Conservation (phyloP, 768 basidiomycete species). For the Xerocomus spinulosus region DNA sequence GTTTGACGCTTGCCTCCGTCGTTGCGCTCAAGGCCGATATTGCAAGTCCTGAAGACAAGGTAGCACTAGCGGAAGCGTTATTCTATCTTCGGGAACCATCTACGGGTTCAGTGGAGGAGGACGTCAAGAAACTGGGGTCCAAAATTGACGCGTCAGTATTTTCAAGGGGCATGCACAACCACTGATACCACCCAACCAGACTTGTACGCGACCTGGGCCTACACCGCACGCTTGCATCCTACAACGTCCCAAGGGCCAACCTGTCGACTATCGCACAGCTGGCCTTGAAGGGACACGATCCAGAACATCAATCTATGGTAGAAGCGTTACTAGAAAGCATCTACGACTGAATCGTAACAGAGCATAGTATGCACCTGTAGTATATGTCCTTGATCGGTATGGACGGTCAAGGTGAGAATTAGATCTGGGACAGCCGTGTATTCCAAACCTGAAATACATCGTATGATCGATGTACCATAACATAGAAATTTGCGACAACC, state of each 20-base stretch:
- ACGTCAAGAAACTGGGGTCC: conserved; percentile 48
- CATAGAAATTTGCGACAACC: neutral
- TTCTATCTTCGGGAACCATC: conserved; percentile 56
- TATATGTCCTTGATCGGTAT: too few relatives aligned
- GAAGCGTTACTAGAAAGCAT: conserved; percentile 48
- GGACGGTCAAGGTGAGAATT: too few relatives aligned
- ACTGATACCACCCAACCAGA: conserved; percentile 33
- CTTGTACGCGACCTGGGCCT: conserved; percentile 59
- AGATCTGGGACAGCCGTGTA: neutral
- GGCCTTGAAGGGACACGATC: conserved; percentile 26
- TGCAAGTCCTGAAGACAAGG: conserved; percentile 59
- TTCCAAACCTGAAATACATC: too few relatives aligned
- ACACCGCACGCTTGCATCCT: conserved; percentile 51
- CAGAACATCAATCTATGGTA: conserved; percentile 35
- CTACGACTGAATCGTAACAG: conserved; percentile 27
- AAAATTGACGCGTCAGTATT: conserved; percentile 47
- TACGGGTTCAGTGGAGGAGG: conserved; percentile 64
- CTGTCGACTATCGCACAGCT: conserved; percentile 45
- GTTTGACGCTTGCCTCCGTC: conserved; percentile 65
- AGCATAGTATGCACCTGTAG: too few relatives aligned
- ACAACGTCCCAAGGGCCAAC: conserved; percentile 59
- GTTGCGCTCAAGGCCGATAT: conserved; percentile 55
- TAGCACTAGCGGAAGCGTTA: conserved; percentile 50
- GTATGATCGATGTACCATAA: conserved; percentile 9
- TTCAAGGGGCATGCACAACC: neutral